phyloP scores from a whole-genome alignment of 2,329 filamentous ascomycete species.

The Fusarium compactum region DNA sequence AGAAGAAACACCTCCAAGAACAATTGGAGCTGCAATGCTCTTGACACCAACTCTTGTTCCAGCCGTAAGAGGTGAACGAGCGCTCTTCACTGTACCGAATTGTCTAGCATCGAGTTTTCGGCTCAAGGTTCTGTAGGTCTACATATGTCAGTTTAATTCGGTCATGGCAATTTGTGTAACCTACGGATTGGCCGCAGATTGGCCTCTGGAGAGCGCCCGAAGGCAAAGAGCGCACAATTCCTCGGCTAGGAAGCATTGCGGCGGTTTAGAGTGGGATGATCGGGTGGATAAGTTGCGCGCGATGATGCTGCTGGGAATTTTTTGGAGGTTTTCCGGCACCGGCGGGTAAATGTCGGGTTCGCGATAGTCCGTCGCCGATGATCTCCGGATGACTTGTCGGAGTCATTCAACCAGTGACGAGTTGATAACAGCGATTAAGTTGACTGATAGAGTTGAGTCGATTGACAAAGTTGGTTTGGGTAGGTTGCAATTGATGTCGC shows the following conservation, averaged over 20 bases:
- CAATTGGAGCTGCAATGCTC: constrained; percentile 44
- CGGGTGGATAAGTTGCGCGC: constrained; percentile 26
- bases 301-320: constrained; percentile 41
- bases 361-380: constrained; percentile 30
- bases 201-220: constrained; percentile 50
- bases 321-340: constrained; percentile 46
- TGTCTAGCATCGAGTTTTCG: constrained; percentile 52
- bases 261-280: constrained; percentile 40
- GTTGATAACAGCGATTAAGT: constrained; percentile 3
- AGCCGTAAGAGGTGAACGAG: constrained; percentile 35
- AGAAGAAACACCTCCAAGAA: constrained; percentile 49
- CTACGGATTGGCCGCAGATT: constrained; percentile 48
- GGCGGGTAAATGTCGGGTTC: constrained; percentile 54
- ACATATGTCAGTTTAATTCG: neutral
- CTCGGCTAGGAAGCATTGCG: constrained; percentile 61
- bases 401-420: constrained; percentile 21
- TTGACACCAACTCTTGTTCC: constrained; percentile 42
- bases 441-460: neutral
- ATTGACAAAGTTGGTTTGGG: neutral
- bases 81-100: constrained; percentile 51
- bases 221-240: constrained; percentile 56
- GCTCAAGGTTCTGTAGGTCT: constrained; percentile 46
- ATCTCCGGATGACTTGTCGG: constrained; percentile 28
- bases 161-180: neutral
- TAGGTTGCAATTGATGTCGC: constrained; percentile 2